Percentiles rank a stretch among this genome's conserved stretches.
Evolutionary conservation across 2,329 filamentous ascomycete genomes (phyloP).

Genomic region (Arthrobotrys sinensis): DNA sequence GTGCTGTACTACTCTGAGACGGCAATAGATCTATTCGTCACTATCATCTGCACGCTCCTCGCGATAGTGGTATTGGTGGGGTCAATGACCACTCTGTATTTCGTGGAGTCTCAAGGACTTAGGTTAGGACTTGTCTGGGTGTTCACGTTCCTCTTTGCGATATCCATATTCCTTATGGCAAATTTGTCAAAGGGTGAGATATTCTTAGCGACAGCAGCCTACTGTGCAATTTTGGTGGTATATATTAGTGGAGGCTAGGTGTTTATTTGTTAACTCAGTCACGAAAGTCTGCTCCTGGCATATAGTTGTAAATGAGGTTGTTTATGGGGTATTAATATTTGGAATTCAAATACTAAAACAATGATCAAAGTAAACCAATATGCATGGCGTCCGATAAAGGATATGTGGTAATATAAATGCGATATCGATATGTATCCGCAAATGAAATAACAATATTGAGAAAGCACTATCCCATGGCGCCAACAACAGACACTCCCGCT

Average conservation of each 20-base stretch:
- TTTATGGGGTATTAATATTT: too few relatives aligned
- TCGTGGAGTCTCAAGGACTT: slow-evolving; percentile 55
- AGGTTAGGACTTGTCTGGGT: slow-evolving; percentile 64
- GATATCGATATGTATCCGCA: background rate
- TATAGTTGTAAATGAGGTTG: too few relatives aligned
- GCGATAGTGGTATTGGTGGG: slow-evolving; percentile 62
- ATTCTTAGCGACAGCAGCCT: slow-evolving; percentile 65
- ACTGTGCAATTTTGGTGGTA: slow-evolving; percentile 56
- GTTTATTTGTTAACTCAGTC: background rate
- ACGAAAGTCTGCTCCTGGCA: too few relatives aligned
- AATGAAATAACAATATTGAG: slow-evolving; percentile 1
- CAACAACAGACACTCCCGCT: slow-evolving; percentile 7
- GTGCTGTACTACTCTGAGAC: slow-evolving; percentile 59
- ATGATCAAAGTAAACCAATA: too few relatives aligned
- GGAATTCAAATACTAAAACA: too few relatives aligned
- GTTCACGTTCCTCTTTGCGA: slow-evolving; percentile 65
- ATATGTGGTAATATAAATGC: background rate
- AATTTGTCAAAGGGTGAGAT: slow-evolving; percentile 65
- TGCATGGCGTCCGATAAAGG: too few relatives aligned
- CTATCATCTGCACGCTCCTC: slow-evolving; percentile 61
- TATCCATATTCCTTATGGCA: slow-evolving; percentile 64
- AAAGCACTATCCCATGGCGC: slow-evolving; percentile 9
- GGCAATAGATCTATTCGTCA: slow-evolving; percentile 55
- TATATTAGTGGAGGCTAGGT: slow-evolving; percentile 56
- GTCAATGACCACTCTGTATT: slow-evolving; percentile 62